These are phyloP conservation scores for Leccinum solheimii DNA, from an alignment of 1,284 basidiomycete genomes.

Conservation along the genomic window DNA sequence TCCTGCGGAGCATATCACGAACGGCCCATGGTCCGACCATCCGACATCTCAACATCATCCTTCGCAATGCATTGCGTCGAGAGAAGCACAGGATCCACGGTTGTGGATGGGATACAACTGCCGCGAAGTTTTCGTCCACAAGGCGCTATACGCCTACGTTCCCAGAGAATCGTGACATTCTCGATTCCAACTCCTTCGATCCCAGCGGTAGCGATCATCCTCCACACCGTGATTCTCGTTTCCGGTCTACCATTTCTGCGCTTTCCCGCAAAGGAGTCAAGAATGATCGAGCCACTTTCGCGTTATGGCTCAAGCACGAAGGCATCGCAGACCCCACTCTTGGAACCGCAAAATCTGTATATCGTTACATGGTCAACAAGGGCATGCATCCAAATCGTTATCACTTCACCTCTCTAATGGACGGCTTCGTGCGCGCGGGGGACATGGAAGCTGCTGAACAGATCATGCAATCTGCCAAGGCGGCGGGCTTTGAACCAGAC, in stretches of 20 bases:
- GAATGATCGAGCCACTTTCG: slow-evolving; percentile 56
- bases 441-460: slow-evolving; percentile 53
- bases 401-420: slow-evolving; percentile 70
- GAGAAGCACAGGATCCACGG: slow-evolving; percentile 47
- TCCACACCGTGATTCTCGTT: slow-evolving; percentile 14
- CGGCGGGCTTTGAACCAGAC: slow-evolving; percentile 52
- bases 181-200: slow-evolving; percentile 39
- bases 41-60: slow-evolving; percentile 50
- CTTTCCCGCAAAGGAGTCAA: slow-evolving; percentile 48
- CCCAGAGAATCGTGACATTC: slow-evolving; percentile 24
- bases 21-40: slow-evolving; percentile 44
- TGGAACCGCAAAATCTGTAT: slow-evolving; percentile 50
- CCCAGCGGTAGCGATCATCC: slow-evolving; percentile 49
- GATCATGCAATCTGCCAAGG: slow-evolving; percentile 50
- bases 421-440: slow-evolving; percentile 57
- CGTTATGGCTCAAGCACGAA: slow-evolving; percentile 63
- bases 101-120: slow-evolving; percentile 52
- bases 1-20: slow-evolving; percentile 46
- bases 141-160: slow-evolving; percentile 22
- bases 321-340: slow-evolving; percentile 52
- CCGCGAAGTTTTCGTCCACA: slow-evolving; percentile 39
- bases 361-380: slow-evolving; percentile 56
- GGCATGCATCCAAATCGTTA: slow-evolving; percentile 68
- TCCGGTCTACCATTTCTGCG: slow-evolving; percentile 47
- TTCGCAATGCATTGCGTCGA: slow-evolving; percentile 48